Evolutionary conservation across 2,329 filamentous ascomycete genomes (phyloP).

Genomic region (Neofusicoccum umdonicola): DNA sequence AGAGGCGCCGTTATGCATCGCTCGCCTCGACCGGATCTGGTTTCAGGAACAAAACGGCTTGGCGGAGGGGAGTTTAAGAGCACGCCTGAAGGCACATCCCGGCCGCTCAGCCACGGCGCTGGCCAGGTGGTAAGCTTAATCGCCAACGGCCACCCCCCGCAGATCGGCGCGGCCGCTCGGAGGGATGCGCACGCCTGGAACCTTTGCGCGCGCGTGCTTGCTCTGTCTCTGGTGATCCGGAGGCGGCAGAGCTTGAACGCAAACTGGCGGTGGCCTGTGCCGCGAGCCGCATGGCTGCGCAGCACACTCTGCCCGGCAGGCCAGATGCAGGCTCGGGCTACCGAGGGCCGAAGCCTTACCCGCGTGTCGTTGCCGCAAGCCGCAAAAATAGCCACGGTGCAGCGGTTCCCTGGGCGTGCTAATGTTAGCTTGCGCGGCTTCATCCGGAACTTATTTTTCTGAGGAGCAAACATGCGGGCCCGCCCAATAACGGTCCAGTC

Average conservation of each 20-base stretch:
- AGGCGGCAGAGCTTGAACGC: neutral
- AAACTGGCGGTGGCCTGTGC: neutral
- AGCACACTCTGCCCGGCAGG: neutral
- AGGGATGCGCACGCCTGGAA: neutral
- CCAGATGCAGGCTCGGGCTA: neutral
- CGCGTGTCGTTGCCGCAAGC: neutral
- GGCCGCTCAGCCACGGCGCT: neutral
- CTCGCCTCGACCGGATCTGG: neutral
- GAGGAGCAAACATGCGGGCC: neutral
- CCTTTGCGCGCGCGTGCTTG: neutral
- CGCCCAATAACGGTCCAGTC: neutral
- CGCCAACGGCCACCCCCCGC: neutral
- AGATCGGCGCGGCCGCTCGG: neutral
- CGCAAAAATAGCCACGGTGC: neutral
- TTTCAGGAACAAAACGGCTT: conserved; percentile 7
- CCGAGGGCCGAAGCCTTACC: neutral
- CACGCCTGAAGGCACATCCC: neutral
- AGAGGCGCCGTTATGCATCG: conserved; percentile 1
- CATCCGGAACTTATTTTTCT: neutral
- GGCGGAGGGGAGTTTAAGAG: neutral
- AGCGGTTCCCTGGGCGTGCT: neutral
- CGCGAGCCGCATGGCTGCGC: neutral
- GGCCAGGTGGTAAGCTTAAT: neutral
- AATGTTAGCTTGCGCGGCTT: neutral
- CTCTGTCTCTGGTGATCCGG: neutral